Conservation (phyloP, 768 basidiomycete genomes). For the Glaciozyma antarctica region DNA sequence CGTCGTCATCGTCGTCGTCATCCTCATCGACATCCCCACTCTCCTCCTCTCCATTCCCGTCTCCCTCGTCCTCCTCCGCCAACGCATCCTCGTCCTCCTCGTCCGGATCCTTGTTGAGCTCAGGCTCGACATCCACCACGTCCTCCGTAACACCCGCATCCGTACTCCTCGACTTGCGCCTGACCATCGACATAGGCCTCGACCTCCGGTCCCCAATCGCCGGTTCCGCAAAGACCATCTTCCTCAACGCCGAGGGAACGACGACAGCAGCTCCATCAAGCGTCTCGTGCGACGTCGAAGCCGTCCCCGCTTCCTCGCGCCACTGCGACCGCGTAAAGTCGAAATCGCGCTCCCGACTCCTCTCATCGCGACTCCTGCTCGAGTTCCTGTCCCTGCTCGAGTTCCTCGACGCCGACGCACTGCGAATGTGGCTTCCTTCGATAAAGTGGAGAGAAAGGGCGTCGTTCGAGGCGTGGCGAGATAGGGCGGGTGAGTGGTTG, state of each 20-base stretch:
- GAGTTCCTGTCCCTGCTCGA: background rate
- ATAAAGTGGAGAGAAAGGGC: constrained; percentile 27
- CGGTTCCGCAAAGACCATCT: background rate
- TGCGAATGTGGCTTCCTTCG: constrained; percentile 6
- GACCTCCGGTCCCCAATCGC: background rate
- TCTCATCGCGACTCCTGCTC: constrained; percentile 7
- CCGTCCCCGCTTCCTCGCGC: background rate
- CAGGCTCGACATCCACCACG: constrained; percentile 10
- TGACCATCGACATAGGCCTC: background rate
- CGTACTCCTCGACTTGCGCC: background rate
- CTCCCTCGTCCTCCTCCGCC: background rate
- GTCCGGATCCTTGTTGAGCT: constrained; percentile 6
- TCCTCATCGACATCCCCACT: background rate
- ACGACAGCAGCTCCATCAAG: too few species aligned
- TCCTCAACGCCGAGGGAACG: background rate
- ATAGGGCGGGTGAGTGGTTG: constrained; percentile 20
- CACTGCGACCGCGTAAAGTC: background rate
- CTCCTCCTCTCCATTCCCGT: constrained; percentile 4
- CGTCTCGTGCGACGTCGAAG: background rate
- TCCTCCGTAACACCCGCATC: background rate
- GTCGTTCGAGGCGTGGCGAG: constrained; percentile 17
- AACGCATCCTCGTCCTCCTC: constrained; percentile 12
- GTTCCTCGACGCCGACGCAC: background rate
- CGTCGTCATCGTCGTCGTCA: constrained; percentile 8
- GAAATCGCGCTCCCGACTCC: constrained; percentile 9